Percentiles rank a stretch among this genome's conserved stretches.
Evolutionary conservation across 306 rosid species (phyloP).

Genomic region (Prunus mira): DNA sequence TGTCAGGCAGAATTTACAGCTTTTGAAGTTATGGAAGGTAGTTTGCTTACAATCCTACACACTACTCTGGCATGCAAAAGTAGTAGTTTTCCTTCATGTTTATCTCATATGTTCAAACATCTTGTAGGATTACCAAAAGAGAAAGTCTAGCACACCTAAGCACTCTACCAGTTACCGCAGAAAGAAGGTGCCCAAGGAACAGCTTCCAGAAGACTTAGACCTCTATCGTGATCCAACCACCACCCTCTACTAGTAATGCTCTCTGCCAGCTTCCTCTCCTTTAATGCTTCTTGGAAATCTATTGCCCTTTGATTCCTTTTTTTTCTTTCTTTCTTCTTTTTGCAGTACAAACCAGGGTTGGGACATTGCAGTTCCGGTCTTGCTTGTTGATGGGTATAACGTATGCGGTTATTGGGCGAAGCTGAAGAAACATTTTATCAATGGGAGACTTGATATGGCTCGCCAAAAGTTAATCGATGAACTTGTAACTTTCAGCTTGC

Average conservation of each 20-base stretch:
- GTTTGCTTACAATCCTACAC: neutral
- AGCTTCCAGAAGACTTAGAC: conserved; percentile 40
- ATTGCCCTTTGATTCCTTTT: conserved; percentile 14
- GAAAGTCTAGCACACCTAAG: conserved; percentile 53
- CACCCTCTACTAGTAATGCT: conserved; percentile 69
- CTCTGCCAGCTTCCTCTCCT: conserved; percentile 21
- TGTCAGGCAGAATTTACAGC: conserved; percentile 82
- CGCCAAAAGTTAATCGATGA: conserved; percentile 86
- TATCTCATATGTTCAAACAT: conserved; percentile 21
- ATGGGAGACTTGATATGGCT: conserved; percentile 72
- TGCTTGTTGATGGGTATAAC: conserved; percentile 94
- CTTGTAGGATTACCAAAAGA: conserved; percentile 61
- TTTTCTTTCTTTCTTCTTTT: neutral
- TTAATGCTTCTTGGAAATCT: conserved; percentile 1
- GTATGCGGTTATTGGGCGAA: conserved; percentile 93
- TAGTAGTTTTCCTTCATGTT: neutral
- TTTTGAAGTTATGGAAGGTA: conserved; percentile 77
- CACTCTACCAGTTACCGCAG: conserved; percentile 87
- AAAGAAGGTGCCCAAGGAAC: conserved; percentile 70
- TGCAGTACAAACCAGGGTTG: conserved; percentile 78
- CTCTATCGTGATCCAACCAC: conserved; percentile 70
- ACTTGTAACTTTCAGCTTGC: conserved; percentile 68
- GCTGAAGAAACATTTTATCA: conserved; percentile 75
- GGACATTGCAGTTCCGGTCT: conserved; percentile 64
- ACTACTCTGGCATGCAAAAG: neutral